Evolutionary conservation across 1,284 basidiomycete species (phyloP).

Genomic region (Sphagnurus paluster): DNA sequence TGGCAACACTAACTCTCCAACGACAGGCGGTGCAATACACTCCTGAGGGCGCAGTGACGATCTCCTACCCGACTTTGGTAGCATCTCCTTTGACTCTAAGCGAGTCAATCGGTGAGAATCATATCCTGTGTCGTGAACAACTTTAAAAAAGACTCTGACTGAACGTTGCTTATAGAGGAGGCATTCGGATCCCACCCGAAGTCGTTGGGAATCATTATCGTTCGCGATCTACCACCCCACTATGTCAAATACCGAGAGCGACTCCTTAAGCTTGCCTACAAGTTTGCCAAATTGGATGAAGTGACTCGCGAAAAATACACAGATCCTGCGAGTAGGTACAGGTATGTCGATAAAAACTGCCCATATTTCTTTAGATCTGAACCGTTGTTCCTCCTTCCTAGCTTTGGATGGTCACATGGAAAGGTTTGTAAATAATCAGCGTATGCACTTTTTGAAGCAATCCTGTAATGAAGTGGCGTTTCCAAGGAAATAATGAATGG

Average conservation of each 20-base stretch:
- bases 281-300: slow-evolving; percentile 73
- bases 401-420: slow-evolving; percentile 93
- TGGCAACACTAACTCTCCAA: slow-evolving; percentile 22
- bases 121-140: not conserved
- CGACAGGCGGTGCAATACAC: slow-evolving; percentile 39
- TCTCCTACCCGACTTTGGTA: slow-evolving; percentile 67
- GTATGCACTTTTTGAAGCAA: not conserved
- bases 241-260: slow-evolving; percentile 67
- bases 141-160: too few relatives aligned
- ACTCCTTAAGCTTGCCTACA: slow-evolving; percentile 71
- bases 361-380: not conserved
- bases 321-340: slow-evolving; percentile 67
- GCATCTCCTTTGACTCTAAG: slow-evolving; percentile 59
- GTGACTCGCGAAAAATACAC: slow-evolving; percentile 67
- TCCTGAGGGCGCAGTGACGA: slow-evolving; percentile 60
- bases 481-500: slow-evolving; percentile 93
- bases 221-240: slow-evolving; percentile 73
- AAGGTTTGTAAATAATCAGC: slow-evolving; percentile 50
- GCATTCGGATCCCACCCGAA: slow-evolving; percentile 80
- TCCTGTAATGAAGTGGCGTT: not conserved
- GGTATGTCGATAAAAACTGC: slow-evolving; percentile 39
- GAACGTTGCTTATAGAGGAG: slow-evolving; percentile 52
- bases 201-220: slow-evolving; percentile 78
- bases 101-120: slow-evolving; percentile 57
- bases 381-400: slow-evolving; percentile 25